Evolutionary conservation across 495 filamentous ascomycete species (phyloP).

Genomic region (Astrothelium subdiscretum): DNA sequence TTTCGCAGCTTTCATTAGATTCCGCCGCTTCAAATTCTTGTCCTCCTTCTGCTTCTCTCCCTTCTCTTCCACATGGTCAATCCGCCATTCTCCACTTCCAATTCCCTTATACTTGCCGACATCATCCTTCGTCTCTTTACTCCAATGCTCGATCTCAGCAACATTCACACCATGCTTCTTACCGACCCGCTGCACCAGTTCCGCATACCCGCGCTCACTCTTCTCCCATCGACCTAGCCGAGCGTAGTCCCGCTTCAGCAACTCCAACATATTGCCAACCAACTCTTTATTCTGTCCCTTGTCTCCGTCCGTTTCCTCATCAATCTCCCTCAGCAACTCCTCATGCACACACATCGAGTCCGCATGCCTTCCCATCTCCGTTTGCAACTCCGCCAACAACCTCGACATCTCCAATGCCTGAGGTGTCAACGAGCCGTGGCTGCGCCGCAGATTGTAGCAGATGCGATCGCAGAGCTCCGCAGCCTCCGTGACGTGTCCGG

Average conservation of each 20-base stretch:
- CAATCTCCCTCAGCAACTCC: neutral
- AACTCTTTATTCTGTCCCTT: neutral
- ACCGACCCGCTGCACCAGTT: neutral
- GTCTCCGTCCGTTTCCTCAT: neutral
- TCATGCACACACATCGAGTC: neutral
- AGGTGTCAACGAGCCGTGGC: neutral
- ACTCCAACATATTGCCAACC: neutral
- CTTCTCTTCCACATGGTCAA: neutral
- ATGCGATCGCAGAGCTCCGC: neutral
- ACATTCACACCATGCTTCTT: neutral
- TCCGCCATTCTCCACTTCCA: neutral
- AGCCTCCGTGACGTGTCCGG: neutral
- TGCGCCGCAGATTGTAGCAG: neutral
- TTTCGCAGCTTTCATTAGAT: neutral
- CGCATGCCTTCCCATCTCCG: neutral
- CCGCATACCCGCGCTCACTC: neutral
- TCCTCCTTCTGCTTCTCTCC: neutral
- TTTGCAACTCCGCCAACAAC: neutral
- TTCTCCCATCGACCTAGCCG: neutral
- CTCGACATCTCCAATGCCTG: neutral
- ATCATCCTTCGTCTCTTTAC: neutral
- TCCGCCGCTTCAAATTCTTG: neutral
- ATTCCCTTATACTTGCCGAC: neutral
- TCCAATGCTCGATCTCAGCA: neutral
- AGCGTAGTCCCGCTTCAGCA: neutral